Conservation (phyloP, 805 yeast genomes). For the Diddensiella transvaalensis region DNA sequence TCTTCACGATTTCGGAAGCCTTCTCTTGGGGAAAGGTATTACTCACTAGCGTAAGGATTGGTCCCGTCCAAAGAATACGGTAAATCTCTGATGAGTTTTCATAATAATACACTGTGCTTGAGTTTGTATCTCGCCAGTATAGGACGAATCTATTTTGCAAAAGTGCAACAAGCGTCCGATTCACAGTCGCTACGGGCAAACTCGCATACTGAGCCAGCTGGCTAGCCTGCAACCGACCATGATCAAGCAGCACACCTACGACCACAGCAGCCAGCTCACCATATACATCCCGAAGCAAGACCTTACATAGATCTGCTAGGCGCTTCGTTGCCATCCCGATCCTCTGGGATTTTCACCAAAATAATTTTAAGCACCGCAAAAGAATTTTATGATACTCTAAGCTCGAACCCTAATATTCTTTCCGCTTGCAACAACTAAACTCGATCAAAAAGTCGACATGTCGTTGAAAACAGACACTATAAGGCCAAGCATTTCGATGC, state of each 20-base stretch:
- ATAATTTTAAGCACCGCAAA: not conserved
- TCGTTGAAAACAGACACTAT: no score
- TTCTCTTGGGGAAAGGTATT: conserved; percentile 28
- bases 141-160: conserved; percentile 75
- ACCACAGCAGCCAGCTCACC: conserved; percentile 74
- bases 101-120: conserved; percentile 41
- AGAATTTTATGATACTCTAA: not conserved
- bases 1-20: conserved; percentile 58
- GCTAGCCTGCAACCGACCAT: conserved; percentile 59
- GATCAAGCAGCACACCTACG: conserved; percentile 55
- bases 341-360: not conserved
- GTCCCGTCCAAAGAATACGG: conserved; percentile 70
- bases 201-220: conserved; percentile 50
- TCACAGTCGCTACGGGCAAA: conserved; percentile 49
- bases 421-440: no score
- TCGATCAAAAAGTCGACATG: no score
- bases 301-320: conserved; percentile 27
- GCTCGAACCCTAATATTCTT: no score
- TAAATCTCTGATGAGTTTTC: conserved; percentile 63
- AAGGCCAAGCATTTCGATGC: no score
- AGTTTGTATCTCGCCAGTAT: conserved; percentile 49
- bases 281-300: conserved; percentile 36
- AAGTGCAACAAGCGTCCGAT: conserved; percentile 67
- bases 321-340: conserved; percentile 19
- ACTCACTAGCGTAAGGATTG: conserved; percentile 49